Percentiles rank a stretch among this genome's conserved stretches.
Evolutionary conservation across 2,329 filamentous ascomycete genomes (phyloP).

Genomic region (Pseudogymnoascus sp.): DNA sequence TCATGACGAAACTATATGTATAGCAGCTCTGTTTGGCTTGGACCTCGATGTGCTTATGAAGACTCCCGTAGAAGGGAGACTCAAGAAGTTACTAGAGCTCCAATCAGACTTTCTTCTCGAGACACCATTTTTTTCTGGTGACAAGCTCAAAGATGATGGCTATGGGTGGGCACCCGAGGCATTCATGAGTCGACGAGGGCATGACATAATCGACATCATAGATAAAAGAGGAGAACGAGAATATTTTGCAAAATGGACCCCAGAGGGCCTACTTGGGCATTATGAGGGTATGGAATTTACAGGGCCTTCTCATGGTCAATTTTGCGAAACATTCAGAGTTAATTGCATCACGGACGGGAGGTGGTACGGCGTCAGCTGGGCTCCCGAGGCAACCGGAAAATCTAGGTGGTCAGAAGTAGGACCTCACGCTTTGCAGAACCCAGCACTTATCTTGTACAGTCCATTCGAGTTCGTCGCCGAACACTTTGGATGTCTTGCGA

Average conservation of each 20-base stretch:
- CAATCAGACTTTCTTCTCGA: conserved; percentile 2
- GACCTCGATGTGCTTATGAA: background rate
- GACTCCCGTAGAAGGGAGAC: background rate
- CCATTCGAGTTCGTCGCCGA: no score
- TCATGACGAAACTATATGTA: background rate
- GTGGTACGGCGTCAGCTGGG: no score
- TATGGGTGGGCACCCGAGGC: conserved; percentile 12
- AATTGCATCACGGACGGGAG: no score
- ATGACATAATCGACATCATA: background rate
- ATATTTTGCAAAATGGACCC: background rate
- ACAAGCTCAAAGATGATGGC: conserved; percentile 2
- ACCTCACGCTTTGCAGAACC: no score
- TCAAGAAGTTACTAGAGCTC: background rate
- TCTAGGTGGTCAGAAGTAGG: no score
- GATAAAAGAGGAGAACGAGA: background rate
- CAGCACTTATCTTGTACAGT: no score
- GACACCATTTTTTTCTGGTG: conserved; percentile 10
- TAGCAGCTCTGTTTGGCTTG: background rate
- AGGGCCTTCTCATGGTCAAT: no score
- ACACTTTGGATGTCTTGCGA: no score
- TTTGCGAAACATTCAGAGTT: no score
- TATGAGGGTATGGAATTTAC: background rate
- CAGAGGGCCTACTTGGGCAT: background rate
- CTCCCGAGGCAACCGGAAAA: no score
- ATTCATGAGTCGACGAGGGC: background rate